A percentile compares a stretch with the other conserved stretches of the same genome.
Evolutionary conservation across 352 stramenopile genomes (phyloP).

Genomic region (Phytopythium mirpurense): DNA sequence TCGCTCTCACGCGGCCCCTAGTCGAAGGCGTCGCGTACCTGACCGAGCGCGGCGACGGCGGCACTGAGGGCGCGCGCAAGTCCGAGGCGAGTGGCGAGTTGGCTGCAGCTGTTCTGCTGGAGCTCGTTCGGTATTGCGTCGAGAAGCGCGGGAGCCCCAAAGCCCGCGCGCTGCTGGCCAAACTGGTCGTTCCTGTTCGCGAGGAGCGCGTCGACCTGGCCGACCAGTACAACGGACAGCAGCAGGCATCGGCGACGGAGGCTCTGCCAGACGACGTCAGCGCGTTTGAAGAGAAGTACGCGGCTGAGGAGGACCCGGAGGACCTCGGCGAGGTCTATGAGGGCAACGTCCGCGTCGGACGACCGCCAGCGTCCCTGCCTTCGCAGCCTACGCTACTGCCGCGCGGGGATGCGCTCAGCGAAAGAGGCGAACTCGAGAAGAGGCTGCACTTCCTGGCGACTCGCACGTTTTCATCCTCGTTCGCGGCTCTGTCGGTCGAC

Average conservation of each 20-base stretch:
- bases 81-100: constrained; percentile 36
- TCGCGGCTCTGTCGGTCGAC: constrained; percentile 33
- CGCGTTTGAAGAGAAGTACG: constrained; percentile 31
- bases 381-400: background rate
- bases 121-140: constrained; percentile 28
- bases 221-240: background rate
- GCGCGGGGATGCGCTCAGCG: no score
- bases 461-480: constrained; percentile 45
- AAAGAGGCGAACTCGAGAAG: background rate
- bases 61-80: constrained; percentile 7
- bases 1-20: constrained; percentile 33
- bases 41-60: constrained; percentile 20
- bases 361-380: background rate
- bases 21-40: constrained; percentile 43
- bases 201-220: background rate
- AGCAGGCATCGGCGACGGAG: background rate
- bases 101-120: constrained; percentile 37
- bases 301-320: constrained; percentile 49
- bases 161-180: constrained; percentile 21
- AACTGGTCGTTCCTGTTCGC: background rate
- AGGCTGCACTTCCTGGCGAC: constrained; percentile 33
- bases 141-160: constrained; percentile 13
- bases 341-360: constrained; percentile 8
- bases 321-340: constrained; percentile 61
- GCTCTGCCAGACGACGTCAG: constrained; percentile 4